Conservation (phyloP, 495 filamentous ascomycete species). For the Penicillium nucicola region DNA sequence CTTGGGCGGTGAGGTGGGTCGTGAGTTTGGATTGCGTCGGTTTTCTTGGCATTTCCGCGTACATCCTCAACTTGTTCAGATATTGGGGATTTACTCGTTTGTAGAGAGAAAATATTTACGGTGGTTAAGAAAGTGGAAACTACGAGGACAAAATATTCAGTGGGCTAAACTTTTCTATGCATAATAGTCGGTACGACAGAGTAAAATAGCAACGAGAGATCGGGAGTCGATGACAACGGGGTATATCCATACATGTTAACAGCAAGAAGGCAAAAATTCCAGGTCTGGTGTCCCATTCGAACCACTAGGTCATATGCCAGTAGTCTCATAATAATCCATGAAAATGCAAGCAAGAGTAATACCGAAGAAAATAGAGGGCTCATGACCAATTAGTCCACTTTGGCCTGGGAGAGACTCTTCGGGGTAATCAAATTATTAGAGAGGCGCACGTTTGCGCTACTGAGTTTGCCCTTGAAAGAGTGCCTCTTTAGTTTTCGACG, state of each 20-base stretch:
- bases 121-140: no score
- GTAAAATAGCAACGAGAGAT: background rate
- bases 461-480: conserved; percentile 56
- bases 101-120: no score
- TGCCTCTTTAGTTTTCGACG: conserved; percentile 75
- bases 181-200: no score
- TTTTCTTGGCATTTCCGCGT: no score
- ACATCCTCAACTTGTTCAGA: no score
- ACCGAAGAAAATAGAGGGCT: conserved; percentile 6
- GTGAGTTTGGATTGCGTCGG: conserved; percentile 12
- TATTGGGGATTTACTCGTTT: no score
- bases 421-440: conserved; percentile 70
- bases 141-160: no score
- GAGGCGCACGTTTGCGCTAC: conserved; percentile 52
- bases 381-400: conserved; percentile 51
- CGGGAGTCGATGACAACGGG: background rate
- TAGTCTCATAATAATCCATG: background rate
- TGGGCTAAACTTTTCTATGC: no score
- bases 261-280: background rate
- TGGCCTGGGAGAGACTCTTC: conserved; percentile 60
- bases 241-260: conserved; percentile 4
- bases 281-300: background rate
- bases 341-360: conserved; percentile 6
- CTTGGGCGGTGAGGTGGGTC: conserved; percentile 29
- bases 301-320: conserved; percentile 1